Percentiles rank a stretch among this genome's conserved stretches.
These are phyloP conservation scores for Phytophthora cryptogea DNA, from an alignment of 352 stramenopile genomes.

Conservation along the genomic window DNA sequence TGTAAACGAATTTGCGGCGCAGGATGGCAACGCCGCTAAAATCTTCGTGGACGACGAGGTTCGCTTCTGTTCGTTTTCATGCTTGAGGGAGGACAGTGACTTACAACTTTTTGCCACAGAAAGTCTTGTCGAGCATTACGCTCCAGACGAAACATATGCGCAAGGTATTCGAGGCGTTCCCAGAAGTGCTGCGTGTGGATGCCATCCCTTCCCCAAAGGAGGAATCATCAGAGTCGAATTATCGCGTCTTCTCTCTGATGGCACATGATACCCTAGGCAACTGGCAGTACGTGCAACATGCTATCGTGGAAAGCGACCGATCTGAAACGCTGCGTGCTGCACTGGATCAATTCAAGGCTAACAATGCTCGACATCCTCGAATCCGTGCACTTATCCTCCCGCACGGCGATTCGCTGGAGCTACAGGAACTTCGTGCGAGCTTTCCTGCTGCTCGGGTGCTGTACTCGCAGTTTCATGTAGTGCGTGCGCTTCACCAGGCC, in stretches of 20 bases:
- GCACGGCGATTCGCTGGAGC: slow-evolving; percentile 12
- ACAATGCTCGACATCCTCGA: slow-evolving; percentile 29
- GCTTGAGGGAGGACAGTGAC: not conserved
- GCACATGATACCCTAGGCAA: slow-evolving; percentile 39
- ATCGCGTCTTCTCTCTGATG: slow-evolving; percentile 36
- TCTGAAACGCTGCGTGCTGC: slow-evolving; percentile 32
- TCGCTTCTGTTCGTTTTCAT: not conserved
- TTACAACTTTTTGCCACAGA: slow-evolving; percentile 21
- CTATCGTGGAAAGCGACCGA: slow-evolving; percentile 41
- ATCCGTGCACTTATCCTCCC: slow-evolving; percentile 34
- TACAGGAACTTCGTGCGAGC: slow-evolving; percentile 20
- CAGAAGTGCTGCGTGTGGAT: slow-evolving; percentile 40
- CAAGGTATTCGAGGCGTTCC: slow-evolving; percentile 37
- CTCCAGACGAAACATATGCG: slow-evolving; percentile 46
- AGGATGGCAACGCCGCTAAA: slow-evolving; percentile 36
- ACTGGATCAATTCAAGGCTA: slow-evolving; percentile 36
- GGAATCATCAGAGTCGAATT: slow-evolving; percentile 19
- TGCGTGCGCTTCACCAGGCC: slow-evolving; percentile 35
- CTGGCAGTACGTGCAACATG: slow-evolving; percentile 45
- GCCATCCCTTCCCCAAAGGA: slow-evolving; percentile 3
- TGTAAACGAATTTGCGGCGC: slow-evolving; percentile 39
- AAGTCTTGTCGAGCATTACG: slow-evolving; percentile 43
- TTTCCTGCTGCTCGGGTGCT: slow-evolving; percentile 35
- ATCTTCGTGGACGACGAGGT: slow-evolving; percentile 47
- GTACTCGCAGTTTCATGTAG: slow-evolving; percentile 44